A percentile compares a stretch with the other conserved stretches of the same genome.
Evolutionary conservation across 208 protist species (phyloP).

Genomic region (Leishmania major): DNA sequence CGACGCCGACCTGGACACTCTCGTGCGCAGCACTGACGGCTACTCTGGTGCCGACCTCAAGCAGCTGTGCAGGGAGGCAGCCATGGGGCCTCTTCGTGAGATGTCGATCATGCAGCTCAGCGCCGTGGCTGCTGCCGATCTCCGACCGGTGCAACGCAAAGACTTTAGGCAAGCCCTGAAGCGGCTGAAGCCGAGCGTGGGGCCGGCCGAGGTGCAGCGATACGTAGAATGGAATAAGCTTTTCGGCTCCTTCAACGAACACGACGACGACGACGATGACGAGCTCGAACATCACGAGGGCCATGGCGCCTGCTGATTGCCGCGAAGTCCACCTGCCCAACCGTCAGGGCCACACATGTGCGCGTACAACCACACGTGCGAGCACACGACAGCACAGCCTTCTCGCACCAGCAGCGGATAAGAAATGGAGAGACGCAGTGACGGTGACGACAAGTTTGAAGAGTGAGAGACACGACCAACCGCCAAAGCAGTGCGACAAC

Average conservation of each 20-base stretch:
- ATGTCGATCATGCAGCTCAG: constrained; percentile 49
- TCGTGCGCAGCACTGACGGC: constrained; percentile 58
- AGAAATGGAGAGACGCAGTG: not conserved
- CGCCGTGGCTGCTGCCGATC: constrained; percentile 46
- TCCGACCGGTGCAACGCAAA: constrained; percentile 58
- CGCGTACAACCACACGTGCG: not conserved
- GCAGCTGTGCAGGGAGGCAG: constrained; percentile 75
- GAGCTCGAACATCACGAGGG: not conserved
- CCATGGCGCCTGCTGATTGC: not conserved
- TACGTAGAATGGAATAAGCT: constrained; percentile 86
- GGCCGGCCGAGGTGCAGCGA: constrained; percentile 60
- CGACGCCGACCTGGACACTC: constrained; percentile 36
- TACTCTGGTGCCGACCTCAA: constrained; percentile 86
- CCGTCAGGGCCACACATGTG: not conserved
- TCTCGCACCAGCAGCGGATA: not conserved
- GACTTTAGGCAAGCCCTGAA: constrained; percentile 82
- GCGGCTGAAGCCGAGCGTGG: constrained; percentile 84
- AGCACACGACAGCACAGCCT: not conserved
- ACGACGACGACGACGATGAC: constrained; percentile 23
- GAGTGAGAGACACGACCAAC: not conserved
- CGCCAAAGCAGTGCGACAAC: not conserved
- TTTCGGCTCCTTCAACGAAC: constrained; percentile 77
- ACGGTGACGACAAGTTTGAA: not conserved
- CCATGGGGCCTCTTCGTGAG: constrained; percentile 82
- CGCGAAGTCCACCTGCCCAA: not conserved